Percentiles rank a stretch among this genome's conserved stretches.
Evolutionary conservation across 192 early-diverging fungal genomes (phyloP).

Genomic region (Coemansia sp.): DNA sequence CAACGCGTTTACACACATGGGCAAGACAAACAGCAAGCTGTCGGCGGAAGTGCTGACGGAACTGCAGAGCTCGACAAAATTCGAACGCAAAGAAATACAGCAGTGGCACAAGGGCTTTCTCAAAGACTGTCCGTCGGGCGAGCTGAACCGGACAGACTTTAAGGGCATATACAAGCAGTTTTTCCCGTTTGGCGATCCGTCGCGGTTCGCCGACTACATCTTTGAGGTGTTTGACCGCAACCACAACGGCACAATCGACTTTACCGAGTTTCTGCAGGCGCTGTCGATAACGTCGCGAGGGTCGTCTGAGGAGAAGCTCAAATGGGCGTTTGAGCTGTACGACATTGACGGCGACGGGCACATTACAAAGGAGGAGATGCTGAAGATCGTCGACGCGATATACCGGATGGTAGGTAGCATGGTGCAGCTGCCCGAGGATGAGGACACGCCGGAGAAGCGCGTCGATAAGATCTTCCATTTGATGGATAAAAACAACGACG

Average conservation of each 20-base stretch:
- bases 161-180: slow-evolving; percentile 93
- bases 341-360: slow-evolving; percentile 88
- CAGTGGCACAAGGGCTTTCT: slow-evolving; percentile 97
- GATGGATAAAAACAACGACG: slow-evolving; percentile 91
- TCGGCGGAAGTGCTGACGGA: slow-evolving; percentile 73
- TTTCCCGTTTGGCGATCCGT: slow-evolving; percentile 95
- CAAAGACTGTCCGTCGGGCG: slow-evolving; percentile 86
- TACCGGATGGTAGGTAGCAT: slow-evolving; percentile 93
- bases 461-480: slow-evolving; percentile 87
- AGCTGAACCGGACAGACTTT: slow-evolving; percentile 82
- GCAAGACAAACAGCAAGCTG: slow-evolving; percentile 84
- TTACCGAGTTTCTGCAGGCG: slow-evolving; percentile 88
- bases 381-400: slow-evolving; percentile 88
- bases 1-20: slow-evolving; percentile 57
- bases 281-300: slow-evolving; percentile 84
- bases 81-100: slow-evolving; percentile 92
- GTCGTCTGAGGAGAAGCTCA: slow-evolving; percentile 78
- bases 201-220: slow-evolving; percentile 85
- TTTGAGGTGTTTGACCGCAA: slow-evolving; percentile 92
- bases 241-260: slow-evolving; percentile 87
- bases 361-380: slow-evolving; percentile 88
- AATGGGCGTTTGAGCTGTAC: slow-evolving; percentile 87
- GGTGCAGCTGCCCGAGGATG: slow-evolving; percentile 86
- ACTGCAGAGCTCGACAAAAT: slow-evolving; percentile 79
- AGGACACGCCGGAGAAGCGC: slow-evolving; percentile 87